Percentiles rank a stretch among this genome's conserved stretches.
Evolutionary conservation across 2,329 filamentous ascomycete genomes (phyloP).

Genomic region (Nectriaceae sp.): DNA sequence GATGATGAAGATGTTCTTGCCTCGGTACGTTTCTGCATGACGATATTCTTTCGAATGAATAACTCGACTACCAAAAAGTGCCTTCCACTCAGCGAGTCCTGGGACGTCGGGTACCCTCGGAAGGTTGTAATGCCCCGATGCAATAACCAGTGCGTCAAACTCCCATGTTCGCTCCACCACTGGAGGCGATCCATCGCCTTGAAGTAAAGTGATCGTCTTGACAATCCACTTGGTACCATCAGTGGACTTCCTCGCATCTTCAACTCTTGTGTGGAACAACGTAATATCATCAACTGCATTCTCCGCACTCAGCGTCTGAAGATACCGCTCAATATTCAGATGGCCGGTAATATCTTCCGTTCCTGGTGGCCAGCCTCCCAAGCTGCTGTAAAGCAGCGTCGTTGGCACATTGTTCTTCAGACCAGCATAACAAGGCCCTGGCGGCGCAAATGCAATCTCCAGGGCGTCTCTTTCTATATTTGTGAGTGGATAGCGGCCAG

Average conservation of each 20-base stretch:
- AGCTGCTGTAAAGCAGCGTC: constrained; percentile 45
- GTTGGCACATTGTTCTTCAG: constrained; percentile 77
- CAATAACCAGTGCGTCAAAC: constrained; percentile 68
- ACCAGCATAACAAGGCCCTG: constrained; percentile 53
- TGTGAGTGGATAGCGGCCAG: constrained; percentile 1
- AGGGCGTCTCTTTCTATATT: neutral
- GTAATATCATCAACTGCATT: constrained; percentile 53
- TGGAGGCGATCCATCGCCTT: constrained; percentile 16
- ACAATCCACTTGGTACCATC: constrained; percentile 50
- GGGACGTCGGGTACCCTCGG: constrained; percentile 61
- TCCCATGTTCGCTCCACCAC: constrained; percentile 34
- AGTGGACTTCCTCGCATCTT: constrained; percentile 46
- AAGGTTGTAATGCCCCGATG: constrained; percentile 67
- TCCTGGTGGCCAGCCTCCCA: constrained; percentile 56
- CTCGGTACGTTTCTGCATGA: constrained; percentile 56
- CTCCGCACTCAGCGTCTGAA: constrained; percentile 56
- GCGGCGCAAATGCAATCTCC: constrained; percentile 22
- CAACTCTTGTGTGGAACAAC: constrained; percentile 61
- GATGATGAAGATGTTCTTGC: constrained; percentile 53
- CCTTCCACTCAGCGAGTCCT: constrained; percentile 61
- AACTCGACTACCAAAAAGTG: constrained; percentile 51
- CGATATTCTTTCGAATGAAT: constrained; percentile 75
- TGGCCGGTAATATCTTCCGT: constrained; percentile 63
- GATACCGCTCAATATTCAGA: constrained; percentile 57
- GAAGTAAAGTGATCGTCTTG: constrained; percentile 45